Percentiles rank a stretch among this genome's conserved stretches.
These are phyloP conservation scores for Suillus placidus DNA, from an alignment of 768 basidiomycete genomes.

Conservation along the genomic window DNA sequence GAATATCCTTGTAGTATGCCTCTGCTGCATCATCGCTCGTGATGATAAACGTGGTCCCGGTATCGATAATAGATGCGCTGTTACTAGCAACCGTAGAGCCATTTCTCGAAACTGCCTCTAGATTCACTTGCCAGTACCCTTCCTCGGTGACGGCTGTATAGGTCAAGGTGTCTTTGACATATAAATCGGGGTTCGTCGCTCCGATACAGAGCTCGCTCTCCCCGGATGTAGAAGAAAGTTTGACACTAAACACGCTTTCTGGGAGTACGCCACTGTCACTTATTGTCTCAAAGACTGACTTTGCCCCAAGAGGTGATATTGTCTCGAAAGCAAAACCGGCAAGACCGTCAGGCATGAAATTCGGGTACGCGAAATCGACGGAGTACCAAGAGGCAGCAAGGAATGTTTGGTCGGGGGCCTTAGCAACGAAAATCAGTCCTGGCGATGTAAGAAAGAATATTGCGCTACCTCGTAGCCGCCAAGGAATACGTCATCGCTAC, in stretches of 20 bases:
- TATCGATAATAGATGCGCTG: slow-evolving; percentile 39
- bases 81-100: slow-evolving; percentile 23
- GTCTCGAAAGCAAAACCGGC: slow-evolving; percentile 46
- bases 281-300: slow-evolving; percentile 50
- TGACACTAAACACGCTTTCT: slow-evolving; percentile 49
- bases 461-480: slow-evolving; percentile 37
- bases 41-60: slow-evolving; percentile 31
- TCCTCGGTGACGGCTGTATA: slow-evolving; percentile 35
- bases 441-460: background rate
- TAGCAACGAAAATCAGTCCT: slow-evolving; percentile 4
- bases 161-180: slow-evolving; percentile 46
- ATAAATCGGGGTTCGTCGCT: slow-evolving; percentile 48
- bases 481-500: slow-evolving; percentile 46
- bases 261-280: slow-evolving; percentile 37
- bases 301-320: slow-evolving; percentile 38
- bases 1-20: slow-evolving; percentile 33
- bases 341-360: slow-evolving; percentile 43
- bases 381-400: slow-evolving; percentile 48
- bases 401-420: slow-evolving; percentile 44
- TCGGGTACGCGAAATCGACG: slow-evolving; percentile 23
- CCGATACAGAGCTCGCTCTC: slow-evolving; percentile 61
- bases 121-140: slow-evolving; percentile 42
- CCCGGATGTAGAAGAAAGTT: slow-evolving; percentile 41
- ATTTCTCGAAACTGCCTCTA: slow-evolving; percentile 31
- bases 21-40: slow-evolving; percentile 30